Evolutionary conservation across 1,284 basidiomycete genomes (phyloP).

Genomic region (Malassezia brasiliensis): DNA sequence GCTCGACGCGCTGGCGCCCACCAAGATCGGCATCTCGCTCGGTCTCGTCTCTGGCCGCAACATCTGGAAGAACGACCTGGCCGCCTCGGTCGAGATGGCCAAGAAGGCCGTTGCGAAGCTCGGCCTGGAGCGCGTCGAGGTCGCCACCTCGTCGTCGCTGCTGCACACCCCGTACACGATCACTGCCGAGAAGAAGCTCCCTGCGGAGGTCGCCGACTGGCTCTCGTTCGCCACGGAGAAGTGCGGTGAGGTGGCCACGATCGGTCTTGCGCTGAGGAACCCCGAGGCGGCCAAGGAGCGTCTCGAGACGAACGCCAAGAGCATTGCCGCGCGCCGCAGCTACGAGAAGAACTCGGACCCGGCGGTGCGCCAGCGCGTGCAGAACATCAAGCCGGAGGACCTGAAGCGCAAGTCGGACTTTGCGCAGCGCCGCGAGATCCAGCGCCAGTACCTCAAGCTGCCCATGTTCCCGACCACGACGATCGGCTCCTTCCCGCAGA

Average conservation of each 20-base stretch:
- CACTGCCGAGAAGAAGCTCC: conserved; percentile 83
- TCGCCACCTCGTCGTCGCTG: conserved; percentile 93
- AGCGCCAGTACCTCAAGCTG: conserved; percentile 77
- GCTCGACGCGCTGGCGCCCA: conserved; percentile 59
- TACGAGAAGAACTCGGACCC: conserved; percentile 94
- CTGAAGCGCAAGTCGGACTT: conserved; percentile 86
- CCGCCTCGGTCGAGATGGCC: conserved; percentile 68
- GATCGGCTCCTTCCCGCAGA: conserved; percentile 92
- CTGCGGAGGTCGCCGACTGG: conserved; percentile 86
- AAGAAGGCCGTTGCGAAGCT: conserved; percentile 60
- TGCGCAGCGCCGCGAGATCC: conserved; percentile 73
- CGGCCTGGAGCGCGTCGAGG: conserved; percentile 61
- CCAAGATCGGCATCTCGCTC: conserved; percentile 70
- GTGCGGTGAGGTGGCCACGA: conserved; percentile 75
- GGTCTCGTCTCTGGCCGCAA: conserved; percentile 97
- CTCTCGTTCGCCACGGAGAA: conserved; percentile 98
- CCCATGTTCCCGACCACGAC: conserved; percentile 98
- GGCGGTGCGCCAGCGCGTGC: conserved; percentile 87
- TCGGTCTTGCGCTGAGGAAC: conserved; percentile 55
- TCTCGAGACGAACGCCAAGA: conserved; percentile 61
- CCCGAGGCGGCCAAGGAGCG: conserved; percentile 27
- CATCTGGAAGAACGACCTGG: conserved; percentile 98
- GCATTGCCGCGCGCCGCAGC: conserved; percentile 87
- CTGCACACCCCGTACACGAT: conserved; percentile 96
- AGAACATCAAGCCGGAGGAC: conserved; percentile 76